Percentiles rank a stretch among this genome's conserved stretches.
Evolutionary conservation across 352 stramenopile genomes (phyloP).

Genomic region (Thalassiosira pacifica): DNA sequence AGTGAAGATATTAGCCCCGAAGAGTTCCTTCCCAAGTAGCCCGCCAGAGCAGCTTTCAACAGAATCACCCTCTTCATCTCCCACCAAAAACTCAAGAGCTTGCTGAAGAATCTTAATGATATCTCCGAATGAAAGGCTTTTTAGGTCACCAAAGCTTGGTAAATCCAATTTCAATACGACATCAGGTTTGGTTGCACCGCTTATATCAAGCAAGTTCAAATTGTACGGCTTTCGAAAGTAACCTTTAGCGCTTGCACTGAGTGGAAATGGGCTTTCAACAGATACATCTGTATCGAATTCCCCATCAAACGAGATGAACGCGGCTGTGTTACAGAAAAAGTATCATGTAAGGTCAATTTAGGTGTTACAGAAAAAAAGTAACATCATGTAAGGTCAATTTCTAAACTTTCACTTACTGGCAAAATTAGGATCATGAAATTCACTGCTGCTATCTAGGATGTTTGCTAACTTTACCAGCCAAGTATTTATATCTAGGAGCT

Average conservation of each 20-base stretch:
- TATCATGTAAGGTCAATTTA: too few relatives aligned
- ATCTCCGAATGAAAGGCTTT: slow-evolving; percentile 46
- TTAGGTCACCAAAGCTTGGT: slow-evolving; percentile 37
- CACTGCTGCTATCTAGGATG: too few relatives aligned
- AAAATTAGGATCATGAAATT: too few relatives aligned
- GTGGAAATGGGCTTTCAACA: background rate
- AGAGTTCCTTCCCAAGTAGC: slow-evolving; percentile 37
- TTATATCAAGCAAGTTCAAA: slow-evolving; percentile 30
- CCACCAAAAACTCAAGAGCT: slow-evolving; percentile 50
- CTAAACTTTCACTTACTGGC: too few relatives aligned
- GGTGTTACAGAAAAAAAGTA: slow-evolving; percentile 3
- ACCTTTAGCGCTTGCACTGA: slow-evolving; percentile 8
- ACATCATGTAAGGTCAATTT: too few relatives aligned
- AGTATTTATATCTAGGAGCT: too few relatives aligned
- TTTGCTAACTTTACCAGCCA: too few relatives aligned
- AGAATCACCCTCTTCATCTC: slow-evolving; percentile 45
- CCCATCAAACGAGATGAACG: slow-evolving; percentile 1
- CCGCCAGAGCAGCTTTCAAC: slow-evolving; percentile 59
- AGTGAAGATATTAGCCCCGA: slow-evolving; percentile 44
- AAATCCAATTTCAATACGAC: slow-evolving; percentile 39
- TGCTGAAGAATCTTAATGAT: slow-evolving; percentile 39
- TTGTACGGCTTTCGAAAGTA: slow-evolving; percentile 26
- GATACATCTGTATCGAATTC: too few relatives aligned
- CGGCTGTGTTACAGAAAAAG: slow-evolving; percentile 3
- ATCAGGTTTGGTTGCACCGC: slow-evolving; percentile 22